Evolutionary conservation across 768 basidiomycete genomes (phyloP).

Genomic region (Kwoniella europaea): DNA sequence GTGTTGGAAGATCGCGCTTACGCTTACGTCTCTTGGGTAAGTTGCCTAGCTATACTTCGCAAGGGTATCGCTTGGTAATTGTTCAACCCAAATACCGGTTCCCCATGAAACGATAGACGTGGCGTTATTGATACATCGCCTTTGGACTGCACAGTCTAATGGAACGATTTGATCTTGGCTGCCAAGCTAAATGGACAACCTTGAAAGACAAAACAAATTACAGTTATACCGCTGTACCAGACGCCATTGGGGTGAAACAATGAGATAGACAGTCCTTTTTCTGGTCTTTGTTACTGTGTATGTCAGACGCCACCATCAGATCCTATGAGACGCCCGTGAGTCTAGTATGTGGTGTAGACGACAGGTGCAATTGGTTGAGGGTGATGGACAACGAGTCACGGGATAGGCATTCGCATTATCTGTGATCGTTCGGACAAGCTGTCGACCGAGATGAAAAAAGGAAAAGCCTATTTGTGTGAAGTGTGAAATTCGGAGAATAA

Average conservation of each 20-base stretch:
- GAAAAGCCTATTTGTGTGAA: background rate
- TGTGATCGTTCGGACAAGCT: background rate
- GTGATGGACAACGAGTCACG: background rate
- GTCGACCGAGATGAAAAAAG: conserved; percentile 3
- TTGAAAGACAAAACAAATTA: background rate
- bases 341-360: too few relatives aligned
- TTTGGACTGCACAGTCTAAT: background rate
- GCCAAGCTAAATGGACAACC: background rate
- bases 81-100: background rate
- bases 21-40: background rate
- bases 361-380: background rate
- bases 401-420: background rate
- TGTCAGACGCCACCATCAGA: background rate
- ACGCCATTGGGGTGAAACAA: background rate
- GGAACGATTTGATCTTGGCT: background rate
- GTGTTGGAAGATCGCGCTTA: too few relatives aligned
- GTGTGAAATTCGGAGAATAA: conserved; percentile 3
- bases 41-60: background rate
- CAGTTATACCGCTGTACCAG: too few relatives aligned
- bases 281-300: background rate
- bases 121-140: background rate
- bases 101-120: background rate
- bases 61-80: too few relatives aligned
- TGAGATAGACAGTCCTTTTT: background rate
- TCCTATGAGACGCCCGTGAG: background rate